phyloP scores from a whole-genome alignment of 73 alveolate genomes.

The Symbiodinium pilosum region DNA sequence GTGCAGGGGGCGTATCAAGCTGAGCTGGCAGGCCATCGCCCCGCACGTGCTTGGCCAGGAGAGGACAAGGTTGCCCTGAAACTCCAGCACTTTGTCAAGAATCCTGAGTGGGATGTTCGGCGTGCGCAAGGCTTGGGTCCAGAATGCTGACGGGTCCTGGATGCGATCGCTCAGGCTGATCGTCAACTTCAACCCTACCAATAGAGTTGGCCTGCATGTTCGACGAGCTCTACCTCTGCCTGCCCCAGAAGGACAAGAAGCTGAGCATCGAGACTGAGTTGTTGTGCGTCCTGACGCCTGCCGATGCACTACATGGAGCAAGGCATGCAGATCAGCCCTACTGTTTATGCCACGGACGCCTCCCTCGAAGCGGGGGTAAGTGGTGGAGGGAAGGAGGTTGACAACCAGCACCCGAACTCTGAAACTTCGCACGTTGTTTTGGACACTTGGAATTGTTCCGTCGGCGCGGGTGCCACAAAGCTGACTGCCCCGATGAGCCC shows the following conservation, averaged over 20 bases:
- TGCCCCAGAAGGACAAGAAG: neutral
- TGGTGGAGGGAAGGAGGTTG: no score
- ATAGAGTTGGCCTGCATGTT: neutral
- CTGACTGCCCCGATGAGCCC: neutral
- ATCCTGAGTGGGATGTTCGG: conserved; percentile 32
- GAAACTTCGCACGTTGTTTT: no score
- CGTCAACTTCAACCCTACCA: conserved; percentile 17
- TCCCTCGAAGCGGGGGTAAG: conserved; percentile 35
- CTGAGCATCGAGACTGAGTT: neutral
- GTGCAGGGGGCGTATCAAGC: neutral
- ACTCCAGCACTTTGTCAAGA: neutral
- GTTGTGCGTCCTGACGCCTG: no score
- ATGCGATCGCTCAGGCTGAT: neutral
- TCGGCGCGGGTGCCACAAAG: neutral
- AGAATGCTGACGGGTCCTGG: neutral
- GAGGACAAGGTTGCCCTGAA: neutral
- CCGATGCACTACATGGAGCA: conserved; percentile 4
- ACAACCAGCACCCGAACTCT: no score
- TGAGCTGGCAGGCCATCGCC: neutral
- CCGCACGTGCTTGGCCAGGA: neutral
- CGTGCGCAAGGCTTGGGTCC: conserved; percentile 10
- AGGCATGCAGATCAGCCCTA: neutral
- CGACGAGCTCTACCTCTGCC: neutral
- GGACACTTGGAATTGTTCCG: conserved; percentile 12
- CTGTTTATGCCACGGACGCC: conserved; percentile 43